Evolutionary conservation across 495 filamentous ascomycete genomes (phyloP), one percentile per base, ranked within the genome.

Genomic region (Penicillium goetzii): DNA sequence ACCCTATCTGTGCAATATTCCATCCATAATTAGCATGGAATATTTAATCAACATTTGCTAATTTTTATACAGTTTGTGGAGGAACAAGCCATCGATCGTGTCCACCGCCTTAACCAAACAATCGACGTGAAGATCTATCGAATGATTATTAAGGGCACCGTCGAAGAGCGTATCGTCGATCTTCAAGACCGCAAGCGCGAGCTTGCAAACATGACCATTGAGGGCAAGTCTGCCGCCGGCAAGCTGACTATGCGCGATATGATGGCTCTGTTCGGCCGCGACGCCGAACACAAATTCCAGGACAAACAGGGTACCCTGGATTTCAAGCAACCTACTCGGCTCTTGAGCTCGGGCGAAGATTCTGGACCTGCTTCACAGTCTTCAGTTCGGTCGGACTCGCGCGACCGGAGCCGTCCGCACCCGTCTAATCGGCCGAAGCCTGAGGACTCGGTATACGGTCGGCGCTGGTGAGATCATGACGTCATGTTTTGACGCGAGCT

Each of bases 21-120:
- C 21, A 49, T 49, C 4, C 21, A 15, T 30, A 3, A 30, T 30
- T 6, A 30, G 17, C 3, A 3, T 19, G n/a, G 14, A 30, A n/a
- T 9, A n/a, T 49, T 34, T 4, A 33, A 33, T 49, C 3, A 21
- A 17, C 56, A 45, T n/a, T 41, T 15, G 10, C 59, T 61, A 55
- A 61, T 21, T 28, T 61, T 14, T 33, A 38, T 26, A 57, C 14
- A 90, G 80, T 99, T 99, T 67, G 90, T 98, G 28, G 95, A 99
- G 83, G 95, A 97, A 74, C 95, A 98, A 82, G 95, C 95, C 11
- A 99, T 99, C 67, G 95, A 99, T 74, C 92, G 95, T 47, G 95
- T 99, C 50, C 95, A 99, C 67, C 91, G 95, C 12, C 87, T 99
- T 45, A 97, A 95, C 58, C 95, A 99, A 77, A 97, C 92, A 15